phyloP scores from a whole-genome alignment of 78 protist species.

The Isochrysis galbana region DNA sequence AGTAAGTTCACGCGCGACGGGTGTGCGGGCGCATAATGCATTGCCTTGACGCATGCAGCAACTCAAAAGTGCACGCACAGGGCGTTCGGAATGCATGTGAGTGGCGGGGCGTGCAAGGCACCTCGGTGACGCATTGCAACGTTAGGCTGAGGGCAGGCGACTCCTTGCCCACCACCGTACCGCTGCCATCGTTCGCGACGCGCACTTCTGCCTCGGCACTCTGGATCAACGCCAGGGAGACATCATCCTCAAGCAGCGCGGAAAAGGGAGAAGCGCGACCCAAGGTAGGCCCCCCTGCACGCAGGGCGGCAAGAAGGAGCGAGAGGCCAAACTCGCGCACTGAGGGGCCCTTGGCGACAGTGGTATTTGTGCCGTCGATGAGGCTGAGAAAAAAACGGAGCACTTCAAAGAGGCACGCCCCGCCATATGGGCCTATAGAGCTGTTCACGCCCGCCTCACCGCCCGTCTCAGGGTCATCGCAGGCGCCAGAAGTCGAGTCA shows the following conservation, averaged over 20 bases:
- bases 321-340: conserved; percentile 20
- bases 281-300: background rate
- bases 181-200: too few relatives aligned
- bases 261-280: background rate
- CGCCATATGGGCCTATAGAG: background rate
- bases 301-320: background rate
- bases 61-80: too few relatives aligned
- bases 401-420: background rate
- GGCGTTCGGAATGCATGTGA: too few relatives aligned
- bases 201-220: background rate
- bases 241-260: background rate
- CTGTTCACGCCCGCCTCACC: too few relatives aligned
- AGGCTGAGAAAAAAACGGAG: background rate
- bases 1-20: too few relatives aligned
- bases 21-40: too few relatives aligned
- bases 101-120: too few relatives aligned
- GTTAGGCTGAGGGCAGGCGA: background rate
- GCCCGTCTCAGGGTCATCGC: too few relatives aligned
- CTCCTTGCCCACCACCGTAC: too few relatives aligned
- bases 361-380: background rate
- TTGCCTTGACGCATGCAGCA: too few relatives aligned
- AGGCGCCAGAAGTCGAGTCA: too few relatives aligned
- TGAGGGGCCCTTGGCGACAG: background rate
- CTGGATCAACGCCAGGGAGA: background rate
- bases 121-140: background rate